These are phyloP conservation scores for Yamadazyma friedrichii DNA, from an alignment of 1,139 yeast species.

Conservation along the genomic window DNA sequence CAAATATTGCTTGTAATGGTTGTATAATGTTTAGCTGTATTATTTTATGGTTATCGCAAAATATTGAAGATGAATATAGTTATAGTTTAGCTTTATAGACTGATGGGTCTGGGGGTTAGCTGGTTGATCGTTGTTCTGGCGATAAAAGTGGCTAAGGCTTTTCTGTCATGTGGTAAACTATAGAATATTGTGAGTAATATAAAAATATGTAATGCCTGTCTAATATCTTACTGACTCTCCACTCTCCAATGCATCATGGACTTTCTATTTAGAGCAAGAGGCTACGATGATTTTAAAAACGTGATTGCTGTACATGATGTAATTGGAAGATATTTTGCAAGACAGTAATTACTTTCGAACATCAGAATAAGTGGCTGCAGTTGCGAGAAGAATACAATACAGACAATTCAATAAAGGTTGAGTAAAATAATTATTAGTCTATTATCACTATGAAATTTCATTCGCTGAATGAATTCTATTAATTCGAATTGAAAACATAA, in stretches of 20 bases:
- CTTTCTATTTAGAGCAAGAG: too few species aligned
- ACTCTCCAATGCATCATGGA: too few species aligned
- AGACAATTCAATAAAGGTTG: too few species aligned
- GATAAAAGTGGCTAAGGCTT: neutral
- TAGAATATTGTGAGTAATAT: neutral
- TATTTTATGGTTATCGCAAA: conserved; percentile 88
- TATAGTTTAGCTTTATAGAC: conserved; percentile 77
- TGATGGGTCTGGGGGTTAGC: neutral
- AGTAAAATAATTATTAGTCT: conserved; percentile 3
- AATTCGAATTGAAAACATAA: conserved; percentile 2
- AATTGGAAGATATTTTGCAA: too few species aligned
- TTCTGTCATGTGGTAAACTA: neutral
- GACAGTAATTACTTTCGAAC: too few species aligned
- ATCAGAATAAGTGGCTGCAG: too few species aligned
- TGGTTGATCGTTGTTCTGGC: neutral
- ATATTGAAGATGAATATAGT: conserved; percentile 92
- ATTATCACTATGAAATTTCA: conserved; percentile 6
- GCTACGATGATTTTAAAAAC: too few species aligned
- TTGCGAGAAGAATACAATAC: too few species aligned
- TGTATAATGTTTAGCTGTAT: conserved; percentile 86
- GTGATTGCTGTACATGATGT: too few species aligned
- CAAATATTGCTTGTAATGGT: conserved; percentile 79
- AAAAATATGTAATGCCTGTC: too few species aligned
- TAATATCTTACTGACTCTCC: too few species aligned
- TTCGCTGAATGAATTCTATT: conserved; percentile 7